These are phyloP conservation scores for Nothophytophthora sp. DNA, from an alignment of 352 stramenopile genomes.

Conservation along the genomic window DNA sequence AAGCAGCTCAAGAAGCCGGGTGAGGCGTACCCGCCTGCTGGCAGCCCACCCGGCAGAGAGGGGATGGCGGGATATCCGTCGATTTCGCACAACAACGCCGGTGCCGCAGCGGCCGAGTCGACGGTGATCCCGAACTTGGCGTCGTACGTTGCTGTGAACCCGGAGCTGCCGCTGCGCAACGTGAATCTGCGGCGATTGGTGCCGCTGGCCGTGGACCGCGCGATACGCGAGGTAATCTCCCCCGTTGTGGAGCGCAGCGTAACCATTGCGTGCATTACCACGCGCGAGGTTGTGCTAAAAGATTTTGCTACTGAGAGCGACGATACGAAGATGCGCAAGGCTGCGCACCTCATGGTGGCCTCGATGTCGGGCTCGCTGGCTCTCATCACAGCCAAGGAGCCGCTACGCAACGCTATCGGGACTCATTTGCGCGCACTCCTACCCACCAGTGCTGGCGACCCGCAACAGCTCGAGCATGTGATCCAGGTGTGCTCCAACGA, in stretches of 20 bases:
- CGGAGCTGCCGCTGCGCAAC: slow-evolving; percentile 93
- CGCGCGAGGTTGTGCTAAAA: slow-evolving; percentile 97
- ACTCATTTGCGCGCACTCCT: slow-evolving; percentile 95
- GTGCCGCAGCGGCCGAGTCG: slow-evolving; percentile 71
- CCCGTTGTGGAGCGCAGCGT: slow-evolving; percentile 98
- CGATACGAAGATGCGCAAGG: slow-evolving; percentile 97
- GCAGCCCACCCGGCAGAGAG: slow-evolving; percentile 53
- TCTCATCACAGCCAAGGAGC: slow-evolving; percentile 98
- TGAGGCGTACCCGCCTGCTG: slow-evolving; percentile 52
- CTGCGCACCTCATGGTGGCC: slow-evolving; percentile 97
- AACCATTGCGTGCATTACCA: slow-evolving; percentile 99
- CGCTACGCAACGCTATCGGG: slow-evolving; percentile 97
- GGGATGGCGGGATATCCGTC: slow-evolving; percentile 24
- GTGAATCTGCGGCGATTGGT: slow-evolving; percentile 96
- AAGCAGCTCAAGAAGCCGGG: slow-evolving; percentile 55
- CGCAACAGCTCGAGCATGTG: slow-evolving; percentile 96
- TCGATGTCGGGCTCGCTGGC: slow-evolving; percentile 98
- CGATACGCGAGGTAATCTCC: slow-evolving; percentile 99
- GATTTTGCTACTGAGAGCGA: slow-evolving; percentile 98
- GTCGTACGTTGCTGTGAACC: slow-evolving; percentile 98
- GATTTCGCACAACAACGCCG: slow-evolving; percentile 26
- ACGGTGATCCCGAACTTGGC: slow-evolving; percentile 99
- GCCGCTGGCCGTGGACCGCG: slow-evolving; percentile 96
- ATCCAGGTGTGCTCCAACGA: slow-evolving; percentile 97
- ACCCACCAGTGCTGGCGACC: slow-evolving; percentile 77